Evolutionary conservation across 441 rosid species (phyloP), one percentile per base, ranked within the genome.

Genomic region (Breynia disticha): DNA sequence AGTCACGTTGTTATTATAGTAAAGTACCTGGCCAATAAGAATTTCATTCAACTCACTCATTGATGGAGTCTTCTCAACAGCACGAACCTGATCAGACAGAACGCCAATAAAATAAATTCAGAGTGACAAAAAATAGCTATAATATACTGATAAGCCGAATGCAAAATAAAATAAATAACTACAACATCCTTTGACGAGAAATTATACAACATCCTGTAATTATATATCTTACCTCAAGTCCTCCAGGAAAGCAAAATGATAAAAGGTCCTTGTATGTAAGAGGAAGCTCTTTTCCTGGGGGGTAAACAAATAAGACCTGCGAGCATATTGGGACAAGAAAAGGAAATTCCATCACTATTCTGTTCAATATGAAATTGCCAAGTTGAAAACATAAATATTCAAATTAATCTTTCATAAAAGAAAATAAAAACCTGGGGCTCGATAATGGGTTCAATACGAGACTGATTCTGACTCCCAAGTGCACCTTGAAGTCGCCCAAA

Each of bases 21-120:
- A 16, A 69, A 44, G 24, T 82, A 91, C 98, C 95, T 91, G 97
- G 18, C 95, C 86, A 58, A 91, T 82, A 59, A 91, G 85, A 66
- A 91, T 82, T 73, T 91, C 94, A 80, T 74, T 91, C 71, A 91
- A 68, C 80, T 86, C 97, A 16, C 98, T 91, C 98, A 88, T 84
- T 52, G 97, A 88, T 67, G 97, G 97, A 61, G 98, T 88, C 76
- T 68, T 79, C 77, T 88, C 97, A 59, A 91, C 89, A 55, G 88
- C 94, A 67, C 65, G 76, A 66, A 91, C 95, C 98, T 91, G n/a
- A n/a, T 71, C 69, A 12, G 17, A 47, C 5, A 12, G 38, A 52
- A 42, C 54, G 56, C 71, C 54, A 57, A 54, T 2, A 43, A 39
- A 18, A 37, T 35, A 19, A 10, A 21, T 20, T n/a, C n/a, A 10